These are phyloP conservation scores for Dothiorella sarmentorum DNA, from an alignment of 2,329 filamentous ascomycete genomes.

Conservation along the genomic window DNA sequence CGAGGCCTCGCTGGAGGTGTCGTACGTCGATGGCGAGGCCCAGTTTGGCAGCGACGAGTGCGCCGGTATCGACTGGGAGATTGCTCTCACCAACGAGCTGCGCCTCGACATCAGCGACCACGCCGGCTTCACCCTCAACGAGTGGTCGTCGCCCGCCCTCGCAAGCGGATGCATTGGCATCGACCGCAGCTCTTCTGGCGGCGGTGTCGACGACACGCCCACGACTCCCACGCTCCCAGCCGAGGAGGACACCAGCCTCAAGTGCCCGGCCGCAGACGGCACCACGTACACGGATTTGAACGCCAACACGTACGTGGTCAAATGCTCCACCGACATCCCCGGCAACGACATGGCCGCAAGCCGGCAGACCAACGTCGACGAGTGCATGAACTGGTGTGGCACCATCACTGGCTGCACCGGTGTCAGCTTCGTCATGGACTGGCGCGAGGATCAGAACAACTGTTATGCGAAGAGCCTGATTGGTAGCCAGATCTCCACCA, in stretches of 20 bases:
- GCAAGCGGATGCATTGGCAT: slow-evolving; percentile 9
- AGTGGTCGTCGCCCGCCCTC: slow-evolving; percentile 2
- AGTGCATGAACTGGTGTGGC: slow-evolving; percentile 2
- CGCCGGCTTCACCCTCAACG: background rate
- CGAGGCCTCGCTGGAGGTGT: slow-evolving; percentile 2
- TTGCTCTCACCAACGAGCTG: slow-evolving; percentile 18
- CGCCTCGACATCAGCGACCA: slow-evolving; percentile 1
- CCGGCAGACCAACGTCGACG: background rate
- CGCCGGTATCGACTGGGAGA: slow-evolving; percentile 19
- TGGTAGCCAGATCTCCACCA: background rate
- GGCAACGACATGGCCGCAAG: background rate
- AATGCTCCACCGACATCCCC: background rate
- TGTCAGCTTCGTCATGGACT: background rate
- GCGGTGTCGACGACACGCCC: background rate
- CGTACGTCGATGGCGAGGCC: slow-evolving; percentile 6
- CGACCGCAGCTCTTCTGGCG: too few relatives aligned
- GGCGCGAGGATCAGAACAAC: background rate
- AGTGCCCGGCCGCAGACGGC: background rate
- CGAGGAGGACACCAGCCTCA: background rate
- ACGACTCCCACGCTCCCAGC: background rate
- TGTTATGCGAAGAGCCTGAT: background rate
- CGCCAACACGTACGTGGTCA: background rate
- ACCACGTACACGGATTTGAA: background rate
- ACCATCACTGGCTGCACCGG: background rate
- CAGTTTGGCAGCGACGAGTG: slow-evolving; percentile 18